These are phyloP conservation scores for Senna siamea DNA, from an alignment of 306 rosid genomes.

Conservation along the genomic window DNA sequence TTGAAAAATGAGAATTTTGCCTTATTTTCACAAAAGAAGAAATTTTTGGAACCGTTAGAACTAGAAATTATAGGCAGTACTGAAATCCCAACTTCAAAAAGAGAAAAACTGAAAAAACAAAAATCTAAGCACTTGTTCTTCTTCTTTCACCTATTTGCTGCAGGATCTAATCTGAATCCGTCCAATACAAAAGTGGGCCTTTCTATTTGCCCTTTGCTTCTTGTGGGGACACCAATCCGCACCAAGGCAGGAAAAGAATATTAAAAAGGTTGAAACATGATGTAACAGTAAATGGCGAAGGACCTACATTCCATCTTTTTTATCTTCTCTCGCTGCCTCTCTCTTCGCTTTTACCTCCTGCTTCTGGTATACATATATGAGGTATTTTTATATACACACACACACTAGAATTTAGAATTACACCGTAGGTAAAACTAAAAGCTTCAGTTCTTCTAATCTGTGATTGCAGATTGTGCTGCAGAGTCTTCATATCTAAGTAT, in stretches of 20 bases:
- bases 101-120: neutral
- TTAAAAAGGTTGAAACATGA: constrained; percentile 2
- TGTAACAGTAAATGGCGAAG: constrained; percentile 1
- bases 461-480: too few species aligned
- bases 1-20: too few species aligned
- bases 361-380: too few species aligned
- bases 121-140: constrained; percentile 29
- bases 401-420: too few species aligned
- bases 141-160: constrained; percentile 34
- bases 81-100: constrained; percentile 33
- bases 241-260: constrained; percentile 20
- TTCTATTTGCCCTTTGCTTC: too few species aligned
- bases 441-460: too few species aligned
- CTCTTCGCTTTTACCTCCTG: neutral
- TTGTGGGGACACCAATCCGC: constrained; percentile 38
- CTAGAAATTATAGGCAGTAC: constrained; percentile 35
- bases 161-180: constrained; percentile 51
- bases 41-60: constrained; percentile 31
- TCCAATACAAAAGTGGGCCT: constrained; percentile 32
- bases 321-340: neutral
- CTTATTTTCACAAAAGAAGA: constrained; percentile 21
- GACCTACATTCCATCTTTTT: constrained; percentile 30
- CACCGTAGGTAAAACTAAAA: too few species aligned
- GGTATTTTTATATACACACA: too few species aligned
- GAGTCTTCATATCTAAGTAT: too few species aligned